phyloP scores from a whole-genome alignment of 2,329 filamentous ascomycete genomes.

The Hypoxylon sp. region DNA sequence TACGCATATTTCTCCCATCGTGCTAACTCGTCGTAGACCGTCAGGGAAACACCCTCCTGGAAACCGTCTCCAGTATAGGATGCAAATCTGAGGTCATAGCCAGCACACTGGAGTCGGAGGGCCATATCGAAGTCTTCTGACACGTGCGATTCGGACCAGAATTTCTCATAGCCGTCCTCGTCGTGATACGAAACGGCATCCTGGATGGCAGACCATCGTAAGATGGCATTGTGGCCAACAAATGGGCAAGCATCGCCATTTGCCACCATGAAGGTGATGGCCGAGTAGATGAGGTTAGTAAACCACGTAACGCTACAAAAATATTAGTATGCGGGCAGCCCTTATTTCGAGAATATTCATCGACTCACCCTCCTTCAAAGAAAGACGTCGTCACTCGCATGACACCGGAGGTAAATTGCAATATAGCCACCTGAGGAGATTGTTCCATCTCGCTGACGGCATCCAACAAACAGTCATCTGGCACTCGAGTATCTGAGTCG shows the following conservation, averaged over 20 bases:
- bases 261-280: slow-evolving; percentile 82
- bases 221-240: slow-evolving; percentile 84
- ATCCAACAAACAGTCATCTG: slow-evolving; percentile 82
- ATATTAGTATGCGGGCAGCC: slow-evolving; percentile 16
- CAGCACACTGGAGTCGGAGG: slow-evolving; percentile 78
- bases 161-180: slow-evolving; percentile 81
- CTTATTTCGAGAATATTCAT: background rate
- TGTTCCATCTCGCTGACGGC: slow-evolving; percentile 87
- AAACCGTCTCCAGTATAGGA: slow-evolving; percentile 83
- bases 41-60: slow-evolving; percentile 86
- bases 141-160: slow-evolving; percentile 85
- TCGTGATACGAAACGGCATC: slow-evolving; percentile 77
- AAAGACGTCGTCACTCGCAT: slow-evolving; percentile 84
- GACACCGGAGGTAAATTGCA: slow-evolving; percentile 83
- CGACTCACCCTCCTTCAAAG: slow-evolving; percentile 68
- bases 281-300: slow-evolving; percentile 81
- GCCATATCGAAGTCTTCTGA: slow-evolving; percentile 89
- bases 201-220: slow-evolving; percentile 82
- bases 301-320: slow-evolving; percentile 76
- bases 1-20: slow-evolving; percentile 92
- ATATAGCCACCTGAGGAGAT: slow-evolving; percentile 82
- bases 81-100: slow-evolving; percentile 80
- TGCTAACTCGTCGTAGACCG: slow-evolving; percentile 86
- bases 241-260: slow-evolving; percentile 85
- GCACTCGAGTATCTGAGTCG: slow-evolving; percentile 85